Evolutionary conservation across 495 filamentous ascomycete genomes (phyloP).

Genomic region (Tuber aestivum): DNA sequence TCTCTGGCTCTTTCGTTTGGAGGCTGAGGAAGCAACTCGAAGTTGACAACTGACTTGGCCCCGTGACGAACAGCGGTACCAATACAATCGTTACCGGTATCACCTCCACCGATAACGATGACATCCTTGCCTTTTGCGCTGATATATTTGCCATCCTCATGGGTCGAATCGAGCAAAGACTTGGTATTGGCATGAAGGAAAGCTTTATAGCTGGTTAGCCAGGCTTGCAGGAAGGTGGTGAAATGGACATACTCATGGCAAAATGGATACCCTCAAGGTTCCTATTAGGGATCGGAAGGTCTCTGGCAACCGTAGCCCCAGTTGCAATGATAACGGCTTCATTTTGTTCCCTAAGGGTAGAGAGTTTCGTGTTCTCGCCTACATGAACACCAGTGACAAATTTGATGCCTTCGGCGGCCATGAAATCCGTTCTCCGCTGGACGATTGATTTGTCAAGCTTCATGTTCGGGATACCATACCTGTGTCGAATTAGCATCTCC

Average conservation of each 20-base stretch:
- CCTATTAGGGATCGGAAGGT: conserved; percentile 87
- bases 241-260: conserved; percentile 61
- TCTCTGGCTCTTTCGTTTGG: conserved; percentile 88
- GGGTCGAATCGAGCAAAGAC: conserved; percentile 87
- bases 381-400: conserved; percentile 73
- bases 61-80: conserved; percentile 97
- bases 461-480: conserved; percentile 96
- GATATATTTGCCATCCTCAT: conserved; percentile 83
- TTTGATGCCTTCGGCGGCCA: conserved; percentile 83
- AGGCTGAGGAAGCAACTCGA: conserved; percentile 93
- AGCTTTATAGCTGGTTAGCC: conserved; percentile 43
- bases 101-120: conserved; percentile 95
- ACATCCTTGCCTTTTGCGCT: conserved; percentile 96
- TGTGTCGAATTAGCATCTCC: conserved; percentile 32
- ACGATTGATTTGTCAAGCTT: conserved; percentile 99
- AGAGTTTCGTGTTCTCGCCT: conserved; percentile 71
- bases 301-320: conserved; percentile 93
- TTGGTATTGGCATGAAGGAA: conserved; percentile 99
- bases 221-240: background rate
- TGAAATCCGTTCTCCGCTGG: conserved; percentile 91
- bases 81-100: conserved; percentile 99
- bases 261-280: conserved; percentile 93
- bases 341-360: conserved; percentile 67
- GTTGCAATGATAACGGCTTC: conserved; percentile 93
- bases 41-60: conserved; percentile 94